phyloP scores from a whole-genome alignment of 371 early-diverging fungal species.

The Chytridiales sp. region DNA sequence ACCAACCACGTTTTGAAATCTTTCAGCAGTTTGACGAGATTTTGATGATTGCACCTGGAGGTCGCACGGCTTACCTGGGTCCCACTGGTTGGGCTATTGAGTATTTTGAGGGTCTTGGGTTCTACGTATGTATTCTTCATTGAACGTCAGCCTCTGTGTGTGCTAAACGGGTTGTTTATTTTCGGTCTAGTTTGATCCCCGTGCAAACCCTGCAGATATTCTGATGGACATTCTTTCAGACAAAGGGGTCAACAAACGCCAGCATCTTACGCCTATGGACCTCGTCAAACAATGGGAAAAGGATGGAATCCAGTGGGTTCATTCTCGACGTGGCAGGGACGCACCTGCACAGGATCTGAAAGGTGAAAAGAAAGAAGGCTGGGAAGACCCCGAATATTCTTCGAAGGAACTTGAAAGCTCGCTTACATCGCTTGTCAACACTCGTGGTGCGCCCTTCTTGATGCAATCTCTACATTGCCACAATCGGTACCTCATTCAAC shows the following conservation, averaged over 20 bases:
- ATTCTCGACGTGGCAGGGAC: too few relatives aligned
- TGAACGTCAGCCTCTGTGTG: too few relatives aligned
- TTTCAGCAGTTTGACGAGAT: slow-evolving; percentile 85
- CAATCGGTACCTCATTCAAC: slow-evolving; percentile 33
- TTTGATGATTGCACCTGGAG: slow-evolving; percentile 75
- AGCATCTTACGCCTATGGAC: not conserved
- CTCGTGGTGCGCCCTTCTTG: slow-evolving; percentile 3
- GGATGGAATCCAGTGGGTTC: not conserved
- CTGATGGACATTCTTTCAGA: slow-evolving; percentile 50
- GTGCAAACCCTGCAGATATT: slow-evolving; percentile 43
- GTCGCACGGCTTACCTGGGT: slow-evolving; percentile 76
- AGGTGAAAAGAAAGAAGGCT: too few relatives aligned
- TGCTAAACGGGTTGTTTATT: too few relatives aligned
- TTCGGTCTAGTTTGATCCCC: slow-evolving; percentile 24
- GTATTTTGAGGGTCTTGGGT: slow-evolving; percentile 37
- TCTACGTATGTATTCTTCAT: not conserved
- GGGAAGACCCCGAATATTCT: too few relatives aligned
- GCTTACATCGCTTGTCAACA: not conserved
- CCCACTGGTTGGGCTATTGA: slow-evolving; percentile 21
- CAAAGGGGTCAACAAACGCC: slow-evolving; percentile 5
- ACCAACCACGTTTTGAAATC: slow-evolving; percentile 89
- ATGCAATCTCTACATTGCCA: slow-evolving; percentile 30
- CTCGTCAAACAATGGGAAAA: slow-evolving; percentile 26
- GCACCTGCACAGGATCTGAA: too few relatives aligned
- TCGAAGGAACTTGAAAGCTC: too few relatives aligned